These are phyloP conservation scores for Pichia sp. DNA, from an alignment of 1,139 yeast genomes.

Conservation along the genomic window DNA sequence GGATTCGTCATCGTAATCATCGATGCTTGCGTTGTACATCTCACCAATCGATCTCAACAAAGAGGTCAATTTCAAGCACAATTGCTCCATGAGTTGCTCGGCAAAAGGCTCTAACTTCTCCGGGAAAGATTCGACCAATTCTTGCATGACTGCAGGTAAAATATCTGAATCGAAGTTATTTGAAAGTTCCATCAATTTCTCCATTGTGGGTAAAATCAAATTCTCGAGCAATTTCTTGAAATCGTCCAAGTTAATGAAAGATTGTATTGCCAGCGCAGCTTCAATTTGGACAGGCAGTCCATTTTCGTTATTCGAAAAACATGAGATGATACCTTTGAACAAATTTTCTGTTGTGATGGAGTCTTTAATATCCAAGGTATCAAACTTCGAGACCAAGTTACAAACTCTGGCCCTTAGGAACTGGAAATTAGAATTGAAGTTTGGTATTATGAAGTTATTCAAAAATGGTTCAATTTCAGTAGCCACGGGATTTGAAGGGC, in stretches of 20 bases:
- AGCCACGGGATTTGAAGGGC: slow-evolving; percentile 54
- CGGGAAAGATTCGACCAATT: slow-evolving; percentile 84
- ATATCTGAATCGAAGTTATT: slow-evolving; percentile 86
- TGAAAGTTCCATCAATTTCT: slow-evolving; percentile 66
- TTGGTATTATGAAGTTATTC: slow-evolving; percentile 63
- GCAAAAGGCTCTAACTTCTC: slow-evolving; percentile 94
- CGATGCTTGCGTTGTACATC: slow-evolving; percentile 46
- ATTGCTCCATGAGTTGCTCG: slow-evolving; percentile 72
- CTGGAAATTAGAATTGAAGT: slow-evolving; percentile 59
- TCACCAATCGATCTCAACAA: slow-evolving; percentile 67
- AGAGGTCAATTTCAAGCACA: slow-evolving; percentile 76
- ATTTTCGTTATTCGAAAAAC: slow-evolving; percentile 51
- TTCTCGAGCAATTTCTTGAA: slow-evolving; percentile 65
- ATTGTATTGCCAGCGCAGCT: slow-evolving; percentile 82
- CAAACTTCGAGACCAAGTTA: slow-evolving; percentile 67
- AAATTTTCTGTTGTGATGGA: slow-evolving; percentile 47
- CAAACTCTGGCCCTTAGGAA: slow-evolving; percentile 83
- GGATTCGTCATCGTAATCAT: slow-evolving; percentile 43
- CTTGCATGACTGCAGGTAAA: slow-evolving; percentile 89
- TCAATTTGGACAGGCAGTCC: slow-evolving; percentile 73
- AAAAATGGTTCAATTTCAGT: slow-evolving; percentile 69
- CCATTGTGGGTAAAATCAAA: slow-evolving; percentile 79
- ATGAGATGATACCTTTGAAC: slow-evolving; percentile 63
- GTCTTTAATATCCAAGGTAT: slow-evolving; percentile 56
- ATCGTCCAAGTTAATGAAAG: slow-evolving; percentile 60